Evolutionary conservation across 768 basidiomycete genomes (phyloP), one percentile per base, ranked within the genome.

Genomic region (Podaxis carcinomalis): DNA sequence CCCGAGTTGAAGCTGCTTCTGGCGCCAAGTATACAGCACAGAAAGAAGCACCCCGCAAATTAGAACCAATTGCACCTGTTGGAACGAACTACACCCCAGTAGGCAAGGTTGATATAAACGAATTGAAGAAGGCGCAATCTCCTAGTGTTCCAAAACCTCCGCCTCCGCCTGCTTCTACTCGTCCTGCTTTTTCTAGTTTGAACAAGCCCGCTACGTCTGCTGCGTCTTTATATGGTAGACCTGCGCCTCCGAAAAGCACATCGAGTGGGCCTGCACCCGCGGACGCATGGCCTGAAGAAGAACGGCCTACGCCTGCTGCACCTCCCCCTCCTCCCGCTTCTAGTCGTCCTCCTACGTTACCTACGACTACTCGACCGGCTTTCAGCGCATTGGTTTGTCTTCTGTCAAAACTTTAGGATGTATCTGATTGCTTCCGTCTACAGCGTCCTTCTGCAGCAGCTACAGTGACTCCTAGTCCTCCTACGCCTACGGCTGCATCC

Each of bases 11-110:
- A 77, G 87, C 89, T 16, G 89, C 93, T 9, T 94, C 92, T 11
- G 94, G 94, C n/a, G 85, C 93, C 0, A 92, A 85, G 67, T 98
- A 98, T 73, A 89, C 91, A 3, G 79, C 85, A 0, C 93, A 95
- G 67, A 87, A 88, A 52, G 92, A 95, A 67, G 73, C 78, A n/a
- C 71, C 89, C 0, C 85, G 89, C 60, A 87, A 82, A 67, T 80
- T 79, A 56, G 89, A 93, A 64, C 89, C 90, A 4, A 94, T 95
- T 65, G 83, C 88, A 0, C 90, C 93, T 16, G 89, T 90, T 3
- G 89, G 92, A 9, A 86, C 89, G 0, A 85, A 71, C 66, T 92
- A 93, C 72, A 86, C 78, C 1, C 92, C 92, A 5, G 77, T 92
- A 19, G 92, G 92, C 16, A 85, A 78, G 61, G 82, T 86, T 2